phyloP scores from a whole-genome alignment of 2,329 filamentous ascomycete species.

The Colletotrichum kahawae region DNA sequence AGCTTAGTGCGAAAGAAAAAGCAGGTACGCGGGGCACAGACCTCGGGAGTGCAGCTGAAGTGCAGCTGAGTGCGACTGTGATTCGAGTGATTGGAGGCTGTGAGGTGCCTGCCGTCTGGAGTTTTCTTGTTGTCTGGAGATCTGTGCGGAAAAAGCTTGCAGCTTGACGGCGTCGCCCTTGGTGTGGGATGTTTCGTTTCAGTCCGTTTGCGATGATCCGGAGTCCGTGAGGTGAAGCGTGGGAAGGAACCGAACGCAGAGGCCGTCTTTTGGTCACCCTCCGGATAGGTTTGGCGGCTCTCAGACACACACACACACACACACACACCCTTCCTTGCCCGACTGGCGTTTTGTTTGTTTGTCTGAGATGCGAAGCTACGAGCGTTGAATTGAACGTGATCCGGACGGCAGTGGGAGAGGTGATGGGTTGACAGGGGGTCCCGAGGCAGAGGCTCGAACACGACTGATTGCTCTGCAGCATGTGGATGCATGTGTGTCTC shows the following conservation, averaged over 20 bases:
- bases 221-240: background rate
- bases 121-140: background rate
- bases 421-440: background rate
- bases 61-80: slow-evolving; percentile 14
- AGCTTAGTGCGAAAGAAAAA: background rate
- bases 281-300: background rate
- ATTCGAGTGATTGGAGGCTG: background rate
- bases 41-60: background rate
- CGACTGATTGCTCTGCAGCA: background rate
- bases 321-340: background rate
- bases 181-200: slow-evolving; percentile 15
- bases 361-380: background rate
- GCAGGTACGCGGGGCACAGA: background rate
- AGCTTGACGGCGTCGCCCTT: background rate
- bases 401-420: background rate
- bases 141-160: slow-evolving; percentile 1
- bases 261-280: background rate
- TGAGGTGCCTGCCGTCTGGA: slow-evolving; percentile 13
- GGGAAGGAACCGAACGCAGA: background rate
- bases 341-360: background rate
- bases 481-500: background rate
- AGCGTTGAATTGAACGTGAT: background rate
- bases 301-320: background rate
- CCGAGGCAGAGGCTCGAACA: background rate
- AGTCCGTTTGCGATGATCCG: background rate